Evolutionary conservation across 179 eudicot genomes (phyloP).

Genomic region (Drosera spatulata): DNA sequence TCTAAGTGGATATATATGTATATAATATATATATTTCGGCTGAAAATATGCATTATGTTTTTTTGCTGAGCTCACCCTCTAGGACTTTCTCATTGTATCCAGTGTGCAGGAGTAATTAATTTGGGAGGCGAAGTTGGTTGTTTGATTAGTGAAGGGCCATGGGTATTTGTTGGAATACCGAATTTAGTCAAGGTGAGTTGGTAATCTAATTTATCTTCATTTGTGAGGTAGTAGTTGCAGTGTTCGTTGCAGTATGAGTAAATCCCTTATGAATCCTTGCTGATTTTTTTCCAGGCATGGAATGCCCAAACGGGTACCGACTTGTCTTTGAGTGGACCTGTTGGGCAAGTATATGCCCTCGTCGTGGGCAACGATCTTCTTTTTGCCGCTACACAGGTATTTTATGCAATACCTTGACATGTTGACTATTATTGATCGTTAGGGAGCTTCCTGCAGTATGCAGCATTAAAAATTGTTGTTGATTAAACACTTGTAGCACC

Average conservation of each 20-base stretch:
- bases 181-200: constrained; percentile 82
- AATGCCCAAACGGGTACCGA: constrained; percentile 58
- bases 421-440: too few species aligned
- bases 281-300: constrained; percentile 60
- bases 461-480: too few species aligned
- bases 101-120: constrained; percentile 56
- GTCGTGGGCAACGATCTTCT: constrained; percentile 85
- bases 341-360: constrained; percentile 82
- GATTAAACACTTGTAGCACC: too few species aligned
- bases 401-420: not conserved
- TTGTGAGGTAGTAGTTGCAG: not conserved
- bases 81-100: constrained; percentile 9
- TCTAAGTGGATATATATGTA: too few species aligned
- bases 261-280: not conserved
- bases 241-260: not conserved
- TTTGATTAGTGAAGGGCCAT: constrained; percentile 96
- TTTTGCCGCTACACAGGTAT: constrained; percentile 85
- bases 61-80: constrained; percentile 2
- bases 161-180: constrained; percentile 78
- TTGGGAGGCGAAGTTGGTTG: constrained; percentile 80
- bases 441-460: too few species aligned
- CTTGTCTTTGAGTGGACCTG: constrained; percentile 75
- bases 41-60: too few species aligned
- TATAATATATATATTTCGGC: too few species aligned
- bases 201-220: constrained; percentile 6